Percentiles rank a stretch among this genome's conserved stretches.
phyloP scores from a whole-genome alignment of 1,284 basidiomycete species.

The Ceratobasidium sp. region DNA sequence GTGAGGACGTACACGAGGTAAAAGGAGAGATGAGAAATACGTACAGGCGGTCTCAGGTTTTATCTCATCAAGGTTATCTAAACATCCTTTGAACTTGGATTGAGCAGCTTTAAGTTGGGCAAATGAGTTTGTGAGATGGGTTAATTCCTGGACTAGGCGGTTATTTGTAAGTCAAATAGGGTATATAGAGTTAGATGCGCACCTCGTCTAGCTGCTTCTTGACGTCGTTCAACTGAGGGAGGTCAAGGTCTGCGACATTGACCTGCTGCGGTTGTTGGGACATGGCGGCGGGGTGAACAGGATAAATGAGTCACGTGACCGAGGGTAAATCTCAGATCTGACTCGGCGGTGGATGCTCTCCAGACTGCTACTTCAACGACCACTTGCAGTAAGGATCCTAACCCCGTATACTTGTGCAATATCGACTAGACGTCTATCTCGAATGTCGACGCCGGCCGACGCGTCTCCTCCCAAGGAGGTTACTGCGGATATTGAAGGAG shows the following conservation, averaged over 20 bases:
- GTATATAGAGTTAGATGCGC: conserved; percentile 45
- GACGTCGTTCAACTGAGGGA: conserved; percentile 85
- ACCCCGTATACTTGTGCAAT: background rate
- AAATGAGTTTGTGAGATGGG: conserved; percentile 92
- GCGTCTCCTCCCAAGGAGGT: conserved; percentile 24
- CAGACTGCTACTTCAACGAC: conserved; percentile 21
- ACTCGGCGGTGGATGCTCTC: conserved; percentile 40
- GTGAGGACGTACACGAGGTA: background rate
- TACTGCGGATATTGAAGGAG: conserved; percentile 34
- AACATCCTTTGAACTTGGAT: conserved; percentile 89
- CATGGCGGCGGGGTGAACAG: conserved; percentile 13
- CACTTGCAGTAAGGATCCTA: background rate
- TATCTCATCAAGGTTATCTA: conserved; percentile 84
- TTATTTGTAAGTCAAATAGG: background rate
- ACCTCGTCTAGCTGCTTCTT: conserved; percentile 91
- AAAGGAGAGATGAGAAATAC: conserved; percentile 50
- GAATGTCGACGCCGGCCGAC: conserved; percentile 24
- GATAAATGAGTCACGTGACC: conserved; percentile 3
- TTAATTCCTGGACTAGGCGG: conserved; percentile 76
- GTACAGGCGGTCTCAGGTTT: conserved; percentile 78
- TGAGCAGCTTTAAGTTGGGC: conserved; percentile 93
- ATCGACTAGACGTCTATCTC: background rate
- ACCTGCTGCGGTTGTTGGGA: conserved; percentile 63
- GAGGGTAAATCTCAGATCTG: conserved; percentile 26
- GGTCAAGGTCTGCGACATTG: conserved; percentile 80